Evolutionary conservation across 2,329 filamentous ascomycete species (phyloP), one percentile per base, ranked within the genome.

Genomic region (Sodiomyces alkalinus): DNA sequence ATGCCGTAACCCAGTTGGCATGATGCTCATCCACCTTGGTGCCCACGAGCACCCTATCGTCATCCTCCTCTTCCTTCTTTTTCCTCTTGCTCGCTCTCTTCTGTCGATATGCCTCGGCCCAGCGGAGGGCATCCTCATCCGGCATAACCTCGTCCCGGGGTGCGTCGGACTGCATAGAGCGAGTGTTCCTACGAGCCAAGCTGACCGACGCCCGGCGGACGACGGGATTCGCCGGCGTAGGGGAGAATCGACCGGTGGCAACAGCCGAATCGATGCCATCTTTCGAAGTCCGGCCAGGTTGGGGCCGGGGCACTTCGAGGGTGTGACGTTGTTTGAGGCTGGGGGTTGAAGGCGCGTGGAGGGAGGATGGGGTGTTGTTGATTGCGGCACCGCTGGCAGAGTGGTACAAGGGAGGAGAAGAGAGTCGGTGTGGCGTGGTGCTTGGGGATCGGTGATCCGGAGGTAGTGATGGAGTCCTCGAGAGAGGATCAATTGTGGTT

Each of bases 21-120:
- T 98, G 90, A 45, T 82, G 80, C 59, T 96, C 86, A 49, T 98
- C 90, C 29, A 98, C 90, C 58, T 94, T 96, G 33, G 83, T 98
- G 34, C 90, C 90, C 12, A 98, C 86, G 18, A 96, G 68, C 7
- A 98, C 87, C 36, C 86, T 74, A 44, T 96, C 87, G 35, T 96
- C 90, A 39, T 94, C 85, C 41, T 94, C 78, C 37, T 77, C 79
- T 37, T 94, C 86, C 45, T 75, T 79, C 41, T 76, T 68, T 52
- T 74, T 80, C 48, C 80, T 70, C 60, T 86, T 90, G 51, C 79
- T 92, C 6, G 86, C 86, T 37, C 87, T 66, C 56, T 92, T 93
- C 48, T 92, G 82, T 42, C 82, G 76, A 44, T 93, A 86, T 20
- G 81, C 80, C 52, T 98, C 90, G 17, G 90, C 80, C 82, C 85